Conservation (phyloP, 306 rosid species). For the Citrullus colocynthis region DNA sequence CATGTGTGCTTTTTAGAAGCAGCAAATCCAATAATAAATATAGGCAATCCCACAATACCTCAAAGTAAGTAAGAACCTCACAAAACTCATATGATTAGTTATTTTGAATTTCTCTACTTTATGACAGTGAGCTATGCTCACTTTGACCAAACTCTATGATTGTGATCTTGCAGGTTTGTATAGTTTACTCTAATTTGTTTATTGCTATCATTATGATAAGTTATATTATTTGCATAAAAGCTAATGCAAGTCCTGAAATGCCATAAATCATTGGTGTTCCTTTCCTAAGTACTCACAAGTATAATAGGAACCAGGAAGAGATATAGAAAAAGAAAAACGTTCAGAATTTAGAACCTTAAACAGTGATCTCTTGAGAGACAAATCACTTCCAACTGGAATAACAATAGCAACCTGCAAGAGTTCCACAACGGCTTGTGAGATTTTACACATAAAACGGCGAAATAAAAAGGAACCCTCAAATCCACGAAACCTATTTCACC, state of each 20-base stretch:
- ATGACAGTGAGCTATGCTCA: too few relatives aligned
- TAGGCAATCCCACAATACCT: too few relatives aligned
- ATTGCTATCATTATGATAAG: not conserved
- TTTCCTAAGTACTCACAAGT: not conserved
- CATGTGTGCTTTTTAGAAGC: too few relatives aligned
- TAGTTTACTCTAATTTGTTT: not conserved
- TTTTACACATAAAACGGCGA: not conserved
- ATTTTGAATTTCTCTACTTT: too few relatives aligned
- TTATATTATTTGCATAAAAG: not conserved
- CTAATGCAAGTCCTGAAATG: not conserved
- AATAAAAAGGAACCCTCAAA: not conserved
- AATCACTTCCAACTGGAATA: slow-evolving; percentile 22
- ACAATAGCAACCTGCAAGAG: slow-evolving; percentile 28
- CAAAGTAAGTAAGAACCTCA: too few relatives aligned
- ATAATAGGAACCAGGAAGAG: not conserved
- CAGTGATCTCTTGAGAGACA: too few relatives aligned
- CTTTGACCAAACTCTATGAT: too few relatives aligned
- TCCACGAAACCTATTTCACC: not conserved
- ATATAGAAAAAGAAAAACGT: not conserved
- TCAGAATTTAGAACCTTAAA: slow-evolving; percentile 14
- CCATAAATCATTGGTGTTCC: not conserved
- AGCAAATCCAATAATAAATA: too few relatives aligned
- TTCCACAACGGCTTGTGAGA: not conserved
- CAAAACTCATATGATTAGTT: too few relatives aligned
- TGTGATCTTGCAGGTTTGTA: not conserved